Evolutionary conservation across 495 filamentous ascomycete species (phyloP), one percentile per base, ranked within the genome.

Genomic region (Margaritispora aquatica): DNA sequence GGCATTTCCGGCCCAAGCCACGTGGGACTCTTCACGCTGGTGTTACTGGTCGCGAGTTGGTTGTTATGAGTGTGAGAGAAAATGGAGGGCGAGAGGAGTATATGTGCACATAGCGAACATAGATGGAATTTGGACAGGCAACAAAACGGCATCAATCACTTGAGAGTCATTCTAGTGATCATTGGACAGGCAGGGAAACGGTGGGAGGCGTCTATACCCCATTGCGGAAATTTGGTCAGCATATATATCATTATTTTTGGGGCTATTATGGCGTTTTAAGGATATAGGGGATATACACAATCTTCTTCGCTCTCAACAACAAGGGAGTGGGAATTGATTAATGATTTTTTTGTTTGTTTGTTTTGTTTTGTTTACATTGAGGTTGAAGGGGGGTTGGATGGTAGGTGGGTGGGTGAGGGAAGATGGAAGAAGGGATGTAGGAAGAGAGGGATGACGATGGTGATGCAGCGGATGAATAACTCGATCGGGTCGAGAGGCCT

Each of bases 251-350:
- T 54, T 11, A 22, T 41, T 9, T 22, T 41, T 38, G 27, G 19
- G 27, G 21, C n/a, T n/a, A 19, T 17, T 38, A 31, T 8, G 26
- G 52, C 19, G 20, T 53, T 54, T 13, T 13, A 21, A 1, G 21
- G 10, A n/a, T n/a, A n/a, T n/a, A 11, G 24, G 17, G 27, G 20
- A 11, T 38, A 51, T 49, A 47, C 20, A 53, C 27, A 59, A 52
- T 59, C 55, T 59, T 59, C 61, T 38, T 50, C 20, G 57, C 57
- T 59, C 57, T 63, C 61, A 59, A 38, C 52, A 63, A 52, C 57
- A 63, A 63, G 60, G 60, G 60, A 63, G 60, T 47, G 48, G 54
- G 55, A 51, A 58, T 58, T 51, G 55, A 58, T 58, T 44, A 58
- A 15, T 29, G 26, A 58, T 46, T 22, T 21, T 50, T 20, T 58